A percentile compares a stretch with the other conserved stretches of the same genome.
These are phyloP conservation scores for Talaromyces albobiverticillius DNA, from an alignment of 2,329 filamentous ascomycete genomes.

Conservation along the genomic window DNA sequence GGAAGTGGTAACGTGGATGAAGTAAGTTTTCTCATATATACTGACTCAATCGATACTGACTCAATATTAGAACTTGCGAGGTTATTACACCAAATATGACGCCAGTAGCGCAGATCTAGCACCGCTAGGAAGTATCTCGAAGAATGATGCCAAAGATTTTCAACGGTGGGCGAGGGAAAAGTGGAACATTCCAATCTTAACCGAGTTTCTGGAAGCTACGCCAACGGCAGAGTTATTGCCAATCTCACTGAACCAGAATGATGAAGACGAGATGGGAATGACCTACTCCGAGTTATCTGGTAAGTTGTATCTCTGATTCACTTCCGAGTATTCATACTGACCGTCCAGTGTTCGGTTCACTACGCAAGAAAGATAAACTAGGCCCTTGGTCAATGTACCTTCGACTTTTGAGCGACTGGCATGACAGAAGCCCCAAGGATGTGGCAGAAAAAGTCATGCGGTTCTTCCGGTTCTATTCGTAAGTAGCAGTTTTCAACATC, in stretches of 20 bases:
- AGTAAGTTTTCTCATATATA: conserved; percentile 9
- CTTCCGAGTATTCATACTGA: background rate
- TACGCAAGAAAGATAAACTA: conserved; percentile 53
- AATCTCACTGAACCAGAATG: conserved; percentile 59
- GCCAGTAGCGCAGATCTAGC: conserved; percentile 53
- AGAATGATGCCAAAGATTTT: conserved; percentile 67
- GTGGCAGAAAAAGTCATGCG: background rate
- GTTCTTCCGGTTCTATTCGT: background rate
- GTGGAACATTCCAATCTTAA: conserved; percentile 53
- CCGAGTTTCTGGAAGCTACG: conserved; percentile 60
- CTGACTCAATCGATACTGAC: background rate
- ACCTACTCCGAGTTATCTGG: conserved; percentile 53
- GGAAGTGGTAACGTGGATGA: conserved; percentile 64
- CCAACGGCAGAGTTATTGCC: conserved; percentile 64
- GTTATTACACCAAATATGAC: conserved; percentile 68
- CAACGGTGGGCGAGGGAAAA: conserved; percentile 59
- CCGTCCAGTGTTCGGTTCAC: conserved; percentile 28
- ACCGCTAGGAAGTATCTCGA: conserved; percentile 56
- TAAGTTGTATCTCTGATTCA: conserved; percentile 44
- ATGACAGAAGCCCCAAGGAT: background rate
- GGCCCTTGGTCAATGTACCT: conserved; percentile 54
- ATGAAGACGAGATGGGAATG: conserved; percentile 51
- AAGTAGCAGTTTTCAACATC: background rate
- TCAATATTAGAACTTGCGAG: conserved; percentile 15
- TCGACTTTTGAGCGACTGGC: conserved; percentile 50